Evolutionary conservation across 257 asterid genomes (phyloP), one percentile per base, ranked within the genome.

Genomic region (Gentiana straminea): DNA sequence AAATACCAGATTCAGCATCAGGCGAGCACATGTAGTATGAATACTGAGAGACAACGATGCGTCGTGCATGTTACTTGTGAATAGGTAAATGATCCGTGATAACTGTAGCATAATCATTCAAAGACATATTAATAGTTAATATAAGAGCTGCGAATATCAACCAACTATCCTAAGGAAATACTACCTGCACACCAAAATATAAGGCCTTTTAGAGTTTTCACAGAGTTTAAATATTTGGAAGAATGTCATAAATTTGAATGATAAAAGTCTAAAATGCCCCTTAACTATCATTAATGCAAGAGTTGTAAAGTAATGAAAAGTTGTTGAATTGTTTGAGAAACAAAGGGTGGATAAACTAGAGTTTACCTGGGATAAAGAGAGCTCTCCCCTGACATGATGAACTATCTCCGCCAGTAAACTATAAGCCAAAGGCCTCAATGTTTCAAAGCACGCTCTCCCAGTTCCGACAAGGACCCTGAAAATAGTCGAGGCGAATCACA

Each of bases 11-110:
- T 92, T 92, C 82, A 92, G 62, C 98, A 92, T 92, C 77, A 92
- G 73, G 67, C 98, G 98, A 58, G 98, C 97, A 78, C 98, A 92
- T 7, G 98, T 92, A 35, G 98, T 92, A 75, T 92, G 98, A 72
- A 92, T 92, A 80, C 95, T 83, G 78, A 92, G 87, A 13, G 97
- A 81, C 86, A 92, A 73, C 44, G 98, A 81, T 45, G 97, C 92
- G 66, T 88, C 98, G 58, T 92, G 98, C 98, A 92, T 88, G 87
- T 92, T 92, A 81, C 95, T 92, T 58, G 98, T 88, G 77, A 88
- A 88, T 61, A 92, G 84, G 83, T 92, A 92, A 68, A 92, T 92
- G 61, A 92, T 92, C 72, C 97, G 81, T 4, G 98, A 92, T 59
- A 92, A 64, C 98, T 92, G 94, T 83, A 76, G 61, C 67, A 65